These are phyloP conservation scores for Trichoderma afroharzianum DNA, from an alignment of 2,329 filamentous ascomycete genomes.

Conservation along the genomic window DNA sequence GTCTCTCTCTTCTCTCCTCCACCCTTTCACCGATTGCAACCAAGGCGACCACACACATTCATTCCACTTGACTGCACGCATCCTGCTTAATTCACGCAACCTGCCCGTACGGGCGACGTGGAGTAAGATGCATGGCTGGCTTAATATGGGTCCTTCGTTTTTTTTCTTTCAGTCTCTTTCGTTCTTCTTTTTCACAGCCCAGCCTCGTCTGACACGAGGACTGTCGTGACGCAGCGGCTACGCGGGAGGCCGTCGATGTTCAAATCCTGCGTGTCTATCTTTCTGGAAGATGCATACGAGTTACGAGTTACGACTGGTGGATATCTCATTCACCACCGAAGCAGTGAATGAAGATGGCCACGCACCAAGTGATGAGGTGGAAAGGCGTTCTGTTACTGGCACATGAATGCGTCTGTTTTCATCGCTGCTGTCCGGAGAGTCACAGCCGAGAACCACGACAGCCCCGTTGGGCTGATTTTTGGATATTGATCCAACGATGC, in stretches of 20 bases:
- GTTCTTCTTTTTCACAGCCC: slow-evolving; percentile 21
- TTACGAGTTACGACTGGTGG: not conserved
- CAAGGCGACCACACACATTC: not conserved
- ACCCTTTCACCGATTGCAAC: not conserved
- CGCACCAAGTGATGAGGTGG: not conserved
- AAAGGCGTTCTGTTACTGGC: not conserved
- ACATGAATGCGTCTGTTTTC: not conserved
- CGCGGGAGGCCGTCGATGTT: not conserved
- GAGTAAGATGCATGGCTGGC: slow-evolving; percentile 12
- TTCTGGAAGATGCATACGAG: not conserved
- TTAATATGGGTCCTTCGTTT: slow-evolving; percentile 22
- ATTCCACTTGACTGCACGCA: not conserved
- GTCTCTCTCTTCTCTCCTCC: not conserved
- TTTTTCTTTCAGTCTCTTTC: not conserved
- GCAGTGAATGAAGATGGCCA: not conserved
- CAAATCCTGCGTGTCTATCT: not conserved
- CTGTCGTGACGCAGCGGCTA: not conserved
- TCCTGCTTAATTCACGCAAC: not conserved
- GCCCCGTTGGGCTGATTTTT: not conserved
- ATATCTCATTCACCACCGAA: not conserved
- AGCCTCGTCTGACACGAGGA: not conserved
- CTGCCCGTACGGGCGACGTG: not conserved
- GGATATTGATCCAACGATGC: not conserved
- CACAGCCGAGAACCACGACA: not conserved
- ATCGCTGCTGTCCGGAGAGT: not conserved